A percentile compares a stretch with the other conserved stretches of the same genome.
These are phyloP conservation scores for Eimeria zaria DNA, from an alignment of 169 alveolate genomes.

Conservation along the genomic window DNA sequence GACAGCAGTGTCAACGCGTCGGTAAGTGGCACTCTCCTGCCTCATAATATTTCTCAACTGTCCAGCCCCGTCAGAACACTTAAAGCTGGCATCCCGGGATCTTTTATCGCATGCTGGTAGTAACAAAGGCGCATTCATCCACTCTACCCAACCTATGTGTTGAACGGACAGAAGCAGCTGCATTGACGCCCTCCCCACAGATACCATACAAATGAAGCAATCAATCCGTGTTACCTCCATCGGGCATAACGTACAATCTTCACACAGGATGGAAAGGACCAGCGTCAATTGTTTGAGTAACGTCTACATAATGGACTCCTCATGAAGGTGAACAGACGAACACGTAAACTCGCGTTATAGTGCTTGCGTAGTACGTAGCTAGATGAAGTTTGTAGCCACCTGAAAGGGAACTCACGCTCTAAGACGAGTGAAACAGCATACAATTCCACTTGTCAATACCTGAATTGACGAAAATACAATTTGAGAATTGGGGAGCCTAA, in stretches of 20 bases:
- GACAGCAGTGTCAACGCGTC: not conserved
- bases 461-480: not conserved
- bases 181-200: not conserved
- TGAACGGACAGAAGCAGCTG: not conserved
- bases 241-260: not conserved
- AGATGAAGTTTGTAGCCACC: not conserved
- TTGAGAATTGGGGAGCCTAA: not conserved
- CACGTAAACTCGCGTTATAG: not conserved
- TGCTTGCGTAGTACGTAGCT: not conserved
- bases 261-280: not conserved
- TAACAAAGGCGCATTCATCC: not conserved
- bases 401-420: constrained; percentile 18
- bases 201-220: not conserved
- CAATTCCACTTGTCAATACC: not conserved
- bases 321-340: not conserved
- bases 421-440: not conserved
- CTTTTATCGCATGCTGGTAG: not conserved
- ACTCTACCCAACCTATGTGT: not conserved
- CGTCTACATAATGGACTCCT: not conserved
- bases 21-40: not conserved
- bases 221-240: not conserved
- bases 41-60: not conserved
- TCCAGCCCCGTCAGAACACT: not conserved
- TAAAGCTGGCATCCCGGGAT: no score
- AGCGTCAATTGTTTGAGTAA: not conserved